Conservation (phyloP, 2,329 filamentous ascomycete species). For the Reticulascus tulasneorum region DNA sequence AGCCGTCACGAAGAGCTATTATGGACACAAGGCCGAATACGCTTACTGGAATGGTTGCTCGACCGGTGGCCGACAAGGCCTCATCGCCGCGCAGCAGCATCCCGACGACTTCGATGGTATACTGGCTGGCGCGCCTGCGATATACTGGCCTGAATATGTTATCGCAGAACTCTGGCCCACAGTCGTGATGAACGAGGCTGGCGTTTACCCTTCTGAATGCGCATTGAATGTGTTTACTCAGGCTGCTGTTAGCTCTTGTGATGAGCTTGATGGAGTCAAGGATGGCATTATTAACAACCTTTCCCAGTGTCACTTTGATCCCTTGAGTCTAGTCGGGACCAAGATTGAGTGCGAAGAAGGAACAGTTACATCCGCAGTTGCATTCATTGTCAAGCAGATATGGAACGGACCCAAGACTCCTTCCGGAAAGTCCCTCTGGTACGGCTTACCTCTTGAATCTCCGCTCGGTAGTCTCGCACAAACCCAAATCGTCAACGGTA, state of each 20-base stretch:
- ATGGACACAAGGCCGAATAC: slow-evolving; percentile 30
- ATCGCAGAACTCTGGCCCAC: slow-evolving; percentile 36
- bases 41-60: slow-evolving; percentile 51
- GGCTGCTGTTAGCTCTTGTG: no score
- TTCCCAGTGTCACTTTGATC: slow-evolving; percentile 38
- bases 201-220: slow-evolving; percentile 35
- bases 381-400: not conserved
- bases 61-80: slow-evolving; percentile 49
- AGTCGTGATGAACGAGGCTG: slow-evolving; percentile 42
- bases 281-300: slow-evolving; percentile 47
- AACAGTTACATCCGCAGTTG: slow-evolving; percentile 3
- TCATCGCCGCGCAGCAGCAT: slow-evolving; percentile 38
- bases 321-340: slow-evolving; percentile 28
- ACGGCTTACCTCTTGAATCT: slow-evolving; percentile 44
- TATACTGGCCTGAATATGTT: no score
- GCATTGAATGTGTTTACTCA: slow-evolving; percentile 28
- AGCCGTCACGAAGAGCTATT: slow-evolving; percentile 37
- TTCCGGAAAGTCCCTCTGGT: slow-evolving; percentile 34
- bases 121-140: slow-evolving; percentile 45
- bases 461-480: slow-evolving; percentile 40
- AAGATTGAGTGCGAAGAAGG: not conserved
- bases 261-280: slow-evolving; percentile 41
- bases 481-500: no score
- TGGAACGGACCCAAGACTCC: slow-evolving; percentile 24
- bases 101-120: slow-evolving; percentile 50